A percentile compares a stretch with the other conserved stretches of the same genome.
Evolutionary conservation across 257 asterid species (phyloP).

Genomic region (Apocynum venetum): DNA sequence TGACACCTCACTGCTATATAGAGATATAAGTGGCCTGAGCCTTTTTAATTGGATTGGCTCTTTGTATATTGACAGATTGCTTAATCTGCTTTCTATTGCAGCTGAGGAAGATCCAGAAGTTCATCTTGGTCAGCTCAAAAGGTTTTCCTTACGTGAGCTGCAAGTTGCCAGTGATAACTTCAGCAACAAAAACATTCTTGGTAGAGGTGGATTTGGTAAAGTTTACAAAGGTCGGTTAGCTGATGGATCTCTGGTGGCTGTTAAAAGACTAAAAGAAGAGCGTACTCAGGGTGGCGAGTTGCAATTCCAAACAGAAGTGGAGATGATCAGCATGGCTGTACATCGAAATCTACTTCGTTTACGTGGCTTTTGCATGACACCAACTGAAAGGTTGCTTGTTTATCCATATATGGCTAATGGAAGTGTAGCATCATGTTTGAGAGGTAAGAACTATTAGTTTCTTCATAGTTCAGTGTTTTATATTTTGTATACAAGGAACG

Average conservation of each 20-base stretch:
- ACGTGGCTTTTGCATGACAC: constrained; percentile 92
- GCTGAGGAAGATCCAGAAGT: constrained; percentile 97
- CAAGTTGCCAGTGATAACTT: constrained; percentile 80
- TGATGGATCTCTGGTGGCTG: constrained; percentile 81
- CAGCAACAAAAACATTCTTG: constrained; percentile 66
- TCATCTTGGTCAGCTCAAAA: constrained; percentile 86
- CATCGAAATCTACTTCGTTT: constrained; percentile 80
- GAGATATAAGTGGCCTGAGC: neutral
- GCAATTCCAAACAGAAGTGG: constrained; percentile 92
- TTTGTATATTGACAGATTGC: constrained; percentile 7
- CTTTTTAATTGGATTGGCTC: neutral
- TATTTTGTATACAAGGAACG: neutral
- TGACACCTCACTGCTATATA: neutral
- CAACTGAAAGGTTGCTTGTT: constrained; percentile 86
- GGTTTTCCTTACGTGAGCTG: constrained; percentile 77
- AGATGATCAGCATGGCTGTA: constrained; percentile 91
- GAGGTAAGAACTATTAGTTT: constrained; percentile 46
- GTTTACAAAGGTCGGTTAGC: constrained; percentile 92
- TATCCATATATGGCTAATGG: constrained; percentile 93
- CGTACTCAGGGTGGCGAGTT: constrained; percentile 80
- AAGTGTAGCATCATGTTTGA: constrained; percentile 93
- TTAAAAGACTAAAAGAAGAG: constrained; percentile 88
- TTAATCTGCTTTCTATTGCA: constrained; percentile 27
- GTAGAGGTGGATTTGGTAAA: constrained; percentile 86
- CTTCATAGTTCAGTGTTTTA: neutral